Conservation (phyloP, 148 eudicot species). For the Dysphania ambrosioides region DNA sequence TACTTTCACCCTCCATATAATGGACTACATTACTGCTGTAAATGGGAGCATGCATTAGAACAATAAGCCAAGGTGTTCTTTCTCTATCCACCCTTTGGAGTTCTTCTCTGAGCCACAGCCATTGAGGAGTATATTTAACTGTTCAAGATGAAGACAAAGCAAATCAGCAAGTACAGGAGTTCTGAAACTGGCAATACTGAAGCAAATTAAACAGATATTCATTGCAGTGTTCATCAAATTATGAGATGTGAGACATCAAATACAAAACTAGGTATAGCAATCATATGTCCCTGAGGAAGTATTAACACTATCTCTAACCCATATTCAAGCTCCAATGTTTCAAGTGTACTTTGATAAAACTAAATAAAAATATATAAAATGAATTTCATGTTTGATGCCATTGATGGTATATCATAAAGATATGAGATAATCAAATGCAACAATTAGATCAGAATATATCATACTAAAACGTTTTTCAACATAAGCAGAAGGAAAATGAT, state of each 20-base stretch:
- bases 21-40: slow-evolving; percentile 75
- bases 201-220: neutral
- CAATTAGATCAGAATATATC: neutral
- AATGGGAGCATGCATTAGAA: slow-evolving; percentile 77
- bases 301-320: neutral
- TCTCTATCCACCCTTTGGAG: slow-evolving; percentile 63
- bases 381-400: neutral
- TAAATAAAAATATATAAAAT: too few species aligned
- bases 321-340: neutral
- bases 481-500: neutral
- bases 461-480: neutral
- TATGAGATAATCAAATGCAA: neutral
- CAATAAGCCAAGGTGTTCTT: slow-evolving; percentile 90
- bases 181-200: neutral
- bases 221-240: neutral
- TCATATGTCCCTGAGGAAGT: too few species aligned
- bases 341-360: neutral
- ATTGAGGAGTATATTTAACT: slow-evolving; percentile 89
- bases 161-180: neutral
- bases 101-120: slow-evolving; percentile 65
- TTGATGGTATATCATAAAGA: neutral
- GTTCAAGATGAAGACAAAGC: slow-evolving; percentile 21
- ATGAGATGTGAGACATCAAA: too few species aligned
- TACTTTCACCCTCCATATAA: slow-evolving; percentile 88
- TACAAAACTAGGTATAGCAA: too few species aligned